Percentiles rank a stretch among this genome's conserved stretches.
Conservation (phyloP, 768 basidiomycete species). For the Pulveroboletus sp. region DNA sequence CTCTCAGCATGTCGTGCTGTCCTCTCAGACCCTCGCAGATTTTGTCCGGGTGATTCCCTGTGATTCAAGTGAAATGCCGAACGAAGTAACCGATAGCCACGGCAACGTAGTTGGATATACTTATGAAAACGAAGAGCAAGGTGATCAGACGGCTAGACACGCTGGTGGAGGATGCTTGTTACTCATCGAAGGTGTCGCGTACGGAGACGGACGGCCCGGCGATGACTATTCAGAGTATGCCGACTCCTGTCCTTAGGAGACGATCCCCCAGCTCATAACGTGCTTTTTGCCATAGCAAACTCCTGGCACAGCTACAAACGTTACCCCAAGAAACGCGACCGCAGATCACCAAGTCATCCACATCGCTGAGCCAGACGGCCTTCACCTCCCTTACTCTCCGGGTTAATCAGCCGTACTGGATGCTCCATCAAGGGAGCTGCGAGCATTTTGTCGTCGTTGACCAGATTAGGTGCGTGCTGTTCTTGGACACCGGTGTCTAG, state of each 20-base stretch:
- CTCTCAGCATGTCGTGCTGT: conserved; percentile 64
- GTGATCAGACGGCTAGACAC: background rate
- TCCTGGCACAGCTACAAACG: conserved; percentile 38
- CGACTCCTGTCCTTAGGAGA: background rate
- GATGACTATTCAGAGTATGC: conserved; percentile 58
- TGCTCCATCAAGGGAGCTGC: conserved; percentile 76
- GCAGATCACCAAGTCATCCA: conserved; percentile 36
- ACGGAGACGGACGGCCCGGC: conserved; percentile 47
- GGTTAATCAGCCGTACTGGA: conserved; percentile 74
- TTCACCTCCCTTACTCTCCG: conserved; percentile 55
- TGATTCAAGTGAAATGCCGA: conserved; percentile 48
- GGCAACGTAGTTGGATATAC: conserved; percentile 34
- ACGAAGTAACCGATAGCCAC: conserved; percentile 34
- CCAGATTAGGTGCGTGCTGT: conserved; percentile 53
- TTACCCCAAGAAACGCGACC: conserved; percentile 29
- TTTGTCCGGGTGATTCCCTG: conserved; percentile 59
- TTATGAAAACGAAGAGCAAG: conserved; percentile 9
- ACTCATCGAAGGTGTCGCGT: conserved; percentile 56
- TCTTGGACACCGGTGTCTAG: background rate
- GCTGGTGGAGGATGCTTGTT: conserved; percentile 42
- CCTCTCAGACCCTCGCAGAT: conserved; percentile 70
- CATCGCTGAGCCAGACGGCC: conserved; percentile 42
- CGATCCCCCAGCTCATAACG: background rate
- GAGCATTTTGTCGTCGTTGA: conserved; percentile 75
- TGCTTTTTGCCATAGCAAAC: conserved; percentile 36